These are phyloP conservation scores for Bromus sterilis DNA, from an alignment of 176 grass and related monocot genomes.

Conservation along the genomic window DNA sequence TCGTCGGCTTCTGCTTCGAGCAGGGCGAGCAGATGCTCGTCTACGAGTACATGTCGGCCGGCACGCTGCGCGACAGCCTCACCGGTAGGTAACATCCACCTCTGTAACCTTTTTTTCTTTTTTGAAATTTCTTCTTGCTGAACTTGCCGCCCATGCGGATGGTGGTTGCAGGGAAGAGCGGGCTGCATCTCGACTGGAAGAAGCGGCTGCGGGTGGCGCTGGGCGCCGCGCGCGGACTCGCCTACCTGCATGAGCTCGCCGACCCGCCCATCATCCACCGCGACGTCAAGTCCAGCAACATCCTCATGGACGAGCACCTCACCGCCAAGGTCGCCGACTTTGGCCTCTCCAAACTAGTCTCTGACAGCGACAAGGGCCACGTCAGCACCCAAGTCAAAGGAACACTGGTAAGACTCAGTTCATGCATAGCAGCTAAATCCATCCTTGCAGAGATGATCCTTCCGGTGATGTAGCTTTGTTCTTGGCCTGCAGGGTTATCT, in stretches of 20 bases:
- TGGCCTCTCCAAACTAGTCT: conserved; percentile 76
- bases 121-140: too few relatives aligned
- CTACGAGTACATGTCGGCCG: conserved; percentile 80
- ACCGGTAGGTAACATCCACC: too few relatives aligned
- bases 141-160: too few relatives aligned
- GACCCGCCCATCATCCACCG: conserved; percentile 96
- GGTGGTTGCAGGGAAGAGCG: conserved; percentile 64
- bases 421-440: not conserved
- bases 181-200: conserved; percentile 74
- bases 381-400: conserved; percentile 95
- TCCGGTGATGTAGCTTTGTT: not conserved
- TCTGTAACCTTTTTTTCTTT: too few relatives aligned
- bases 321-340: conserved; percentile 97
- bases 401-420: conserved; percentile 44
- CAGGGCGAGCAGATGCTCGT: conserved; percentile 97
- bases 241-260: conserved; percentile 92
- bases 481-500: conserved; percentile 71
- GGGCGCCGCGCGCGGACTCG: conserved; percentile 68
- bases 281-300: conserved; percentile 93
- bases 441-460: not conserved
- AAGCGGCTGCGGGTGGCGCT: conserved; percentile 70
- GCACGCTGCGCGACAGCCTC: conserved; percentile 81
- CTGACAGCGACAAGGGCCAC: conserved; percentile 64
- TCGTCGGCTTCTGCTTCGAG: conserved; percentile 94
- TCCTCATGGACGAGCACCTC: conserved; percentile 89